Evolutionary conservation across 2,329 filamentous ascomycete genomes (phyloP), one percentile per base, ranked within the genome.

Genomic region (Aspergillus sp.): DNA sequence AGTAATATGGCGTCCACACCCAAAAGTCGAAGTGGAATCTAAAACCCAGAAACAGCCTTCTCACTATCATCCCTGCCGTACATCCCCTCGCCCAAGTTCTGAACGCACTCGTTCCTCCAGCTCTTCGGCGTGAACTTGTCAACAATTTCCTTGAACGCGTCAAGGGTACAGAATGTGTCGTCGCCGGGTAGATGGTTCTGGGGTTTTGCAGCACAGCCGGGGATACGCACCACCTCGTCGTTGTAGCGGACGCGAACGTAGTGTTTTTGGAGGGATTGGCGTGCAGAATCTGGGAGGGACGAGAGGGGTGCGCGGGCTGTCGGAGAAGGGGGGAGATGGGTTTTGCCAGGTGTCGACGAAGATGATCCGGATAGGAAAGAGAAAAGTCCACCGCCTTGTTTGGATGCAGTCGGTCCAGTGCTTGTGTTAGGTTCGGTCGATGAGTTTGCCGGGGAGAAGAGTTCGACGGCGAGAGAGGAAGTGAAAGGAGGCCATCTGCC

Each of bases 231-330:
- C 3, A 91, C 84, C 53, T 83, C 81, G 72, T 98, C 95, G 67
- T 99, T 99, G 76, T 96, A 99, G 51, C 93, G 85, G 57, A 99
- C 74, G 17, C 95, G 87, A 14, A 99, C 93, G 74, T 90, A 99
- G 79, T 96, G 92, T 2, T 86, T 88, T 54, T 68, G 64, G n/a
- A 70, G 58, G 33, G 64, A 63, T 21, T 72, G 60, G 41, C 69
- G 66, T 12, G 62, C 62, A 6, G 67, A 61, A 4, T 69, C 65
- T 1, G 67, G 68, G 52, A 75, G 67, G 43, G 66, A 65, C 1
- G 65, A 67, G 25, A 73, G 61, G 9, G 70, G 68, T 11, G 67
- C 61, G 50, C 75, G 74, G n/a, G 73, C 72, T 2, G 70, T 70
- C 17, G 67, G 62, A 12, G 71, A 72, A 1, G 67, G 62, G 25